These are phyloP conservation scores for Fomitiporia mediterranea DNA, from an alignment of 1,284 basidiomycete genomes.

Conservation along the genomic window DNA sequence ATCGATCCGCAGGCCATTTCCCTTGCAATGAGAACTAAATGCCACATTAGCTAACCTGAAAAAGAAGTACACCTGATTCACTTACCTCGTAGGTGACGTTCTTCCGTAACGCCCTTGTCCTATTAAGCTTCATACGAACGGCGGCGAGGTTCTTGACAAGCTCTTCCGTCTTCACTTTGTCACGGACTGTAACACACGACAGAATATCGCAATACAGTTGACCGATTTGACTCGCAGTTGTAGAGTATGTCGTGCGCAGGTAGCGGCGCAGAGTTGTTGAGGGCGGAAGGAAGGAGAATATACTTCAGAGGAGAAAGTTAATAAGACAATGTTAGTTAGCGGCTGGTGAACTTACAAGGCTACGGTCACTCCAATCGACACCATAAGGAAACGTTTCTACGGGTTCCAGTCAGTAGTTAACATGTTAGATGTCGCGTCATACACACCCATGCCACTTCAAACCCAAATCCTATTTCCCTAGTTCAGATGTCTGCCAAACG, in stretches of 20 bases:
- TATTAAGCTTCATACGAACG: conserved; percentile 58
- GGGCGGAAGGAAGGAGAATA: conserved; percentile 67
- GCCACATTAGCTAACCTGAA: not conserved
- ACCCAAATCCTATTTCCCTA: conserved; percentile 42
- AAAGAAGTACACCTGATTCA: too few species aligned
- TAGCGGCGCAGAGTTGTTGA: conserved; percentile 67
- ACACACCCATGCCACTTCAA: conserved; percentile 60
- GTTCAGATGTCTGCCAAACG: not conserved
- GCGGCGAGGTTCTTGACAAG: conserved; percentile 59
- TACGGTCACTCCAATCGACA: conserved; percentile 54
- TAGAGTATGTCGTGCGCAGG: conserved; percentile 57
- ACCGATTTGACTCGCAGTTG: conserved; percentile 57
- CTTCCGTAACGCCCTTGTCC: conserved; percentile 47
- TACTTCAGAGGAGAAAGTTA: too few species aligned
- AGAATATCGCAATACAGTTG: conserved; percentile 63
- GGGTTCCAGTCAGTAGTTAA: conserved; percentile 7
- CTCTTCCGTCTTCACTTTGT: conserved; percentile 41
- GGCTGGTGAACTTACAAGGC: conserved; percentile 63
- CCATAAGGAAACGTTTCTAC: conserved; percentile 60
- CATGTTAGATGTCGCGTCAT: not conserved
- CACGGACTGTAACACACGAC: conserved; percentile 53
- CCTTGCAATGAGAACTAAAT: conserved; percentile 62
- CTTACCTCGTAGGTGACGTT: conserved; percentile 65
- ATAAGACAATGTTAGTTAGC: too few species aligned
- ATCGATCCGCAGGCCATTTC: conserved; percentile 63